phyloP scores from a whole-genome alignment of 140 eudicot genomes.

The Senecio squalidus region DNA sequence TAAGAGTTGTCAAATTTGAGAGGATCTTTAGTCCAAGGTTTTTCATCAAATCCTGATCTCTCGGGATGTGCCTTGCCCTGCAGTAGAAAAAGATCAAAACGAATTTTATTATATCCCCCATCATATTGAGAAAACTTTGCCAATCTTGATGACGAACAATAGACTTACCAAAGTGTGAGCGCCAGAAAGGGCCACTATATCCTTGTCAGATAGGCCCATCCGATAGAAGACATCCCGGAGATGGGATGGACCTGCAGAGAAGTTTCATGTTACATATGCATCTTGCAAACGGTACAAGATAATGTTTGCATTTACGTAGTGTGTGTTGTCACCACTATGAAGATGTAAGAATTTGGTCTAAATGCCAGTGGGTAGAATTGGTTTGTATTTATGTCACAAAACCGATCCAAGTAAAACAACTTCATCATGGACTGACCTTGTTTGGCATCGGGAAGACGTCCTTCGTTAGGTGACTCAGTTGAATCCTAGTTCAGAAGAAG shows the following conservation, averaged over 20 bases:
- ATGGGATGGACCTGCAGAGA: conserved; percentile 62
- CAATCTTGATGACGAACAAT: not conserved
- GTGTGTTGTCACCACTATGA: not conserved
- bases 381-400: not conserved
- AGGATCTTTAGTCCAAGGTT: conserved; percentile 89
- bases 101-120: not conserved
- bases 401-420: too few relatives aligned
- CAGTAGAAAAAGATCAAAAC: conserved; percentile 10
- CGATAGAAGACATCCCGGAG: conserved; percentile 77
- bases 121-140: not conserved
- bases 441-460: conserved; percentile 95
- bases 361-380: too few relatives aligned
- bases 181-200: conserved; percentile 94
- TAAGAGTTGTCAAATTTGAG: conserved; percentile 89
- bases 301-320: not conserved
- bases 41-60: conserved; percentile 93
- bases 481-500: conserved; percentile 54
- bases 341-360: not conserved
- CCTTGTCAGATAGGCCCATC: conserved; percentile 90
- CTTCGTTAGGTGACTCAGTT: conserved; percentile 60
- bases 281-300: too few relatives aligned
- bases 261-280: not conserved
- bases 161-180: conserved; percentile 82
- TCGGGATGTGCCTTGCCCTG: conserved; percentile 92
- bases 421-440: conserved; percentile 65